Base-by-base conservation (phyloP, 805 yeast species). In the Candida qinlingensis region DNA sequence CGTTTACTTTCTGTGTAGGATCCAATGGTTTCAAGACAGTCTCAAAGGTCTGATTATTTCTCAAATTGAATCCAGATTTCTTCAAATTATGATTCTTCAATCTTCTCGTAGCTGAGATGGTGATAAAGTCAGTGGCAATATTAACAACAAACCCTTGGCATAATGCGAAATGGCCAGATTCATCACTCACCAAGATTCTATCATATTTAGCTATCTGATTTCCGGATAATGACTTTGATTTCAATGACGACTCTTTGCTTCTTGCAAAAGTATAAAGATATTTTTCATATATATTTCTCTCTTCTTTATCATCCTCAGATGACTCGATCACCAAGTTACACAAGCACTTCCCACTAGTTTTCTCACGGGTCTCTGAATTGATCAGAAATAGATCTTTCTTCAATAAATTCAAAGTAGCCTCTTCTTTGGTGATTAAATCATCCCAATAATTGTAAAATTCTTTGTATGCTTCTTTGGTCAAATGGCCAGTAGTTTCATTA, bases 361-460 rank as follows among this genome's bases (percentile, higher is more conserved):
- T 60, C 61, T 89, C 96, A 46, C 95, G 72, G 28, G 80, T 80
- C 1, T 63, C 61, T 3, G 81, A 68, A 7, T 80, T 72, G 2
- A 84, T 66, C 51, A 79, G 64, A 28, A 82, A 74, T n/a, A 89
- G 65, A 38, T 87, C 87, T 42, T 77, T 76, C 43, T 77, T 78
- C 41, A 76, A 62, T 35, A 74, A 70, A 11, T 71, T 71, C 41
- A 77, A 59, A 5, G 82, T 71, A 2, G 80, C 74, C 55, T 85
- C 96, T 63, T 92, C 98, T 54, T 81, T 79, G 0, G 85, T 79
- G 6, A 94, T 68, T 5, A 89, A 65, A 12, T 67, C 68, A 58
- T 87, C 87, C 95, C 97, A 92, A 47, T 83, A 77, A 37, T 71
- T 68, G 61, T 81, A 83, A 59, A 86, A 94, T 3, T 68, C 68